These are phyloP conservation scores for Fusarium sp. DNA, from an alignment of 2,329 filamentous ascomycete genomes.

Conservation along the genomic window DNA sequence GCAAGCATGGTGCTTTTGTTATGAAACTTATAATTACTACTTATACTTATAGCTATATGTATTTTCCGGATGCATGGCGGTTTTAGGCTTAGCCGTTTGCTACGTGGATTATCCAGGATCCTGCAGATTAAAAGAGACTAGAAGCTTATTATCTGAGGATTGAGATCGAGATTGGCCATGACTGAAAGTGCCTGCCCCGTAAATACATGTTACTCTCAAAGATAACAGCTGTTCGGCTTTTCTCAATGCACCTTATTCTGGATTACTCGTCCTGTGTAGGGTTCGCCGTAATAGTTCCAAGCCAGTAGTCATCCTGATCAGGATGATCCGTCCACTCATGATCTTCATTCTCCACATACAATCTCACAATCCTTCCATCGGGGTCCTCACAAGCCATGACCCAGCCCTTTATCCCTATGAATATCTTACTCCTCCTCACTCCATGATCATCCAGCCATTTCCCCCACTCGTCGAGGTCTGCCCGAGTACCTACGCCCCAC, in stretches of 20 bases:
- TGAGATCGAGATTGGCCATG: too few species aligned
- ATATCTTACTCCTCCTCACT: not conserved
- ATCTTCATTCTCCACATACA: not conserved
- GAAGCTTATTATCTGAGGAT: too few species aligned
- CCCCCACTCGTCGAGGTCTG: not conserved
- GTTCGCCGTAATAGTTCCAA: not conserved
- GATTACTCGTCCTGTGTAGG: not conserved
- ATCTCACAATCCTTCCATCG: not conserved
- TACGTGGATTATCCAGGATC: not conserved
- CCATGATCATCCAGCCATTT: not conserved
- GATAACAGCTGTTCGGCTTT: not conserved
- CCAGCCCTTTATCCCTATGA: not conserved
- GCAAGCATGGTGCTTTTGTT: rapidly evolving
- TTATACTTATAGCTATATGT: rapidly evolving
- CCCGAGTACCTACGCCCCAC: not conserved
- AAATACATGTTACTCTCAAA: not conserved
- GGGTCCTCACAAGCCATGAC: not conserved
- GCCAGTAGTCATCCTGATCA: not conserved
- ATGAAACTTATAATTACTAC: rapidly evolving
- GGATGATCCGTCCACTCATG: not conserved
- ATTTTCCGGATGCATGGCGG: not conserved
- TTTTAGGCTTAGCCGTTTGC: not conserved
- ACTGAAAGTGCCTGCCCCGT: not conserved
- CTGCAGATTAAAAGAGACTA: not conserved
- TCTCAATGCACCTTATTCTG: not conserved